Conservation (phyloP, 306 rosid genomes). For the Ormosia emarginata region DNA sequence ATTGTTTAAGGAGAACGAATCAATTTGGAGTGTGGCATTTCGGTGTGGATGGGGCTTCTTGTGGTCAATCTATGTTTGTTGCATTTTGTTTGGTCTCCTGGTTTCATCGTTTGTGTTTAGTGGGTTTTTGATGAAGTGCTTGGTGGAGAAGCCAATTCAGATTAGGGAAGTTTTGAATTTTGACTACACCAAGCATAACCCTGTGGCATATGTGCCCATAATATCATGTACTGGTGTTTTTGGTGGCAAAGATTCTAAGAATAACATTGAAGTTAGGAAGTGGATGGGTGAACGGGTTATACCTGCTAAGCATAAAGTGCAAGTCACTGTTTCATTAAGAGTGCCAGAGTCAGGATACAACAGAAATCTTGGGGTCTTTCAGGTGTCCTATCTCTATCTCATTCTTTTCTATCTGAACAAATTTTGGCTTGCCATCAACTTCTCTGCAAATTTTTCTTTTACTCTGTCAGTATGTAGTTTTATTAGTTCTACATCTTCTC, state of each 20-base stretch:
- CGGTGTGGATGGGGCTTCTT: constrained; percentile 67
- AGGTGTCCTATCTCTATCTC: constrained; percentile 40
- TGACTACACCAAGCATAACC: constrained; percentile 64
- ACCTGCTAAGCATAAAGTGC: constrained; percentile 51
- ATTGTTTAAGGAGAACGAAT: constrained; percentile 40
- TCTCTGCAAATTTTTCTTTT: neutral
- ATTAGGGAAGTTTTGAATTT: constrained; percentile 62
- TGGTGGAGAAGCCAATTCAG: constrained; percentile 58
- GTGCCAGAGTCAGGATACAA: constrained; percentile 82
- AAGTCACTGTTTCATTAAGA: constrained; percentile 38
- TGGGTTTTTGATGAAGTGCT: constrained; percentile 44
- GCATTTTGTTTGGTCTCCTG: constrained; percentile 45
- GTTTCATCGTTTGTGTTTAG: constrained; percentile 49
- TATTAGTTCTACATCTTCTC: neutral
- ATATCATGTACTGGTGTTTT: constrained; percentile 35
- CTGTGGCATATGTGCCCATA: constrained; percentile 63
- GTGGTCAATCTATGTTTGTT: constrained; percentile 56
- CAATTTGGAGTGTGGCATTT: constrained; percentile 50
- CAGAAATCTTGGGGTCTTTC: constrained; percentile 81
- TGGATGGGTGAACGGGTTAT: constrained; percentile 31
- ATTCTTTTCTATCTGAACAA: neutral
- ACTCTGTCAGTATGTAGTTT: neutral
- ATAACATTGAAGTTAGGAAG: constrained; percentile 18
- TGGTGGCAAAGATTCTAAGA: constrained; percentile 28
- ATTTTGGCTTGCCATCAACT: neutral